Evolutionary conservation across 2,329 filamentous ascomycete species (phyloP), one percentile per base, ranked within the genome.

Genomic region (Herpotrichia juniperi): DNA sequence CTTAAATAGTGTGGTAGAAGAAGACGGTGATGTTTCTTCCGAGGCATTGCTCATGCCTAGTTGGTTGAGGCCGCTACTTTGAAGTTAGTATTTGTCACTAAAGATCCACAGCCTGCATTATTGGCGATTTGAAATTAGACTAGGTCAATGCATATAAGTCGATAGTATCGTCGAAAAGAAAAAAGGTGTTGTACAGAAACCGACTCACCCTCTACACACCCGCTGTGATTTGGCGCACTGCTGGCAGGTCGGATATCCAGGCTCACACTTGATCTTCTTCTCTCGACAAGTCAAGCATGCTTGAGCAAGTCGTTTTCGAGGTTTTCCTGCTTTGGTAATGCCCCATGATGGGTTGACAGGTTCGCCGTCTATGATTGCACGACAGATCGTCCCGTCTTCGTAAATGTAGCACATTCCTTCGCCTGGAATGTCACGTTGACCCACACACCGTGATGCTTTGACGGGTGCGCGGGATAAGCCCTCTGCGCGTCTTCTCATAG

Each of bases 241-340:
- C 48, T 93, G 84, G 64, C 93, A 97, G 62, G 91, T 91, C 32
- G 90, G 90, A 59, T 86, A 88, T 63, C 93, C 91, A 1, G 92
- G 93, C 59, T 96, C 91, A 68, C 93, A 97, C 74, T 96, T 96
- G 77, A 97, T 96, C 81, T 96, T 97, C 85, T 96, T 97, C 76
- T 96, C 92, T 45, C 93, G 85, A 72, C 93, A 97, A 11, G 91
- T 94, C 52, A 96, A 82, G 69, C 93, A 97, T n/a, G 91, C 91
- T 71, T 96, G 92, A 21, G 93, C 92, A 50, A 96, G 81, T 50
- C 93, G 83, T 77, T 97, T 97, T 61, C 93, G 85, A 42, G 93
- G 92, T 77, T 96, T 96, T 12, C 93, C 93, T 2, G 93, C 92
- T 76, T 96, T 96, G 30, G 93, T 96, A 9, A 96, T 87, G 14